These are phyloP conservation scores for Ogataea populi-albae DNA, from an alignment of 805 yeast species.

Conservation along the genomic window DNA sequence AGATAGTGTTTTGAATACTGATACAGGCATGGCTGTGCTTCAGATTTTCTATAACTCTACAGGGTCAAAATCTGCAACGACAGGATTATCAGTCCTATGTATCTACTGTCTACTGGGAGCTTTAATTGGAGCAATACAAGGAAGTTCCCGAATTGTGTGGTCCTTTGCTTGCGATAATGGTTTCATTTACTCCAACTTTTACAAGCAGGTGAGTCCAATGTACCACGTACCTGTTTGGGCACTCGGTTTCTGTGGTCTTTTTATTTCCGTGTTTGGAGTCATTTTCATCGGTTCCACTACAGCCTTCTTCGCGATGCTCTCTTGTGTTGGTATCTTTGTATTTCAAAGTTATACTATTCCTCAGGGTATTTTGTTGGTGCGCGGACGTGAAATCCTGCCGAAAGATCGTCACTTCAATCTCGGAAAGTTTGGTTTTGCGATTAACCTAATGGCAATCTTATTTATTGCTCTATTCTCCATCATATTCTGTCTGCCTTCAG, in stretches of 20 bases:
- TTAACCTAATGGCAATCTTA: constrained; percentile 29
- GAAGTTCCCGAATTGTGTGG: constrained; percentile 18
- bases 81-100: constrained; percentile 11
- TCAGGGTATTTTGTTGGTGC: constrained; percentile 40
- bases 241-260: constrained; percentile 41
- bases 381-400: constrained; percentile 31
- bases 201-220: constrained; percentile 17
- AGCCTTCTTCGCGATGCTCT: constrained; percentile 32
- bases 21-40: constrained; percentile 12
- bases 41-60: constrained; percentile 17
- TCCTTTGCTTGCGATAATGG: constrained; percentile 29
- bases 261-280: constrained; percentile 57
- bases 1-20: constrained; percentile 14
- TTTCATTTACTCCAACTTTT: constrained; percentile 23
- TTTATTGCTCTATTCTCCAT: constrained; percentile 30
- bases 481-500: constrained; percentile 39
- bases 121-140: constrained; percentile 15
- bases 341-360: constrained; percentile 44
- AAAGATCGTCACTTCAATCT: constrained; percentile 34
- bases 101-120: constrained; percentile 13
- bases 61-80: constrained; percentile 14
- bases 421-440: constrained; percentile 34
- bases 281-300: constrained; percentile 50
- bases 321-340: constrained; percentile 36
- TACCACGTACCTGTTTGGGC: constrained; percentile 22